Evolutionary conservation across 805 yeast species (phyloP), one percentile per base, ranked within the genome.

Genomic region (Schwanniomyces sp.): DNA sequence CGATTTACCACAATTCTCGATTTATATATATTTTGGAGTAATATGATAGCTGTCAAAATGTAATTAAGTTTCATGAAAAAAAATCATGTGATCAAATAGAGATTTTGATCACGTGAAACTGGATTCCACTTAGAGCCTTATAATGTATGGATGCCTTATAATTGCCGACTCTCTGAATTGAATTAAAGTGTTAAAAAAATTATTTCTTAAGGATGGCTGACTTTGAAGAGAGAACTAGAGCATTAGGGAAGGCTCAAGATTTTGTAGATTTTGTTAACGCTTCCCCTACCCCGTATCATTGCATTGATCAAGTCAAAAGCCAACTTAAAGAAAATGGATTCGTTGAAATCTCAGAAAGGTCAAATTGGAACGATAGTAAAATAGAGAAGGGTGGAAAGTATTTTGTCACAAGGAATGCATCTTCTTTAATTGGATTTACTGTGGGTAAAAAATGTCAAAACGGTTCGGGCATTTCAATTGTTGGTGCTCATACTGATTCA

Each of bases 401-500:
- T 65, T 91, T 77, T 61, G 91, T 91, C 44, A 91, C 97, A 7
- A 79, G 99, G 65, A 94, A 94, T 63, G 88, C 83, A 18, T 88
- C 96, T 2, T 88, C 97, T 0, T 74, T 92, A 24, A 84, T 92
- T 54, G 97, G 96, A 1, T 91, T 92, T 67, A 80, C 84, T 2
- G 85, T 90, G 16, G 97, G 97, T 32, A 77, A 77, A 1, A 61
- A 81, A 41, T 88, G 87, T 82, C 58, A 64, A 44, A 84, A 87
- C 3, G 96, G 96, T 9, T 83, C 85, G 52, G 92, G 96, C 8
- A 75, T 91, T 51, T 82, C 97, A 5, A 84, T 94, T 45, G 86
- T 91, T 30, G 99, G 98, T 14, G 96, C 97, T 1, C 99, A 92
- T 67, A 91, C 97, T 0, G 99, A 92, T 66, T 88, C 96, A 4